Conservation (phyloP, 2,329 filamentous ascomycete species). For the Sphaerulina musiva region DNA sequence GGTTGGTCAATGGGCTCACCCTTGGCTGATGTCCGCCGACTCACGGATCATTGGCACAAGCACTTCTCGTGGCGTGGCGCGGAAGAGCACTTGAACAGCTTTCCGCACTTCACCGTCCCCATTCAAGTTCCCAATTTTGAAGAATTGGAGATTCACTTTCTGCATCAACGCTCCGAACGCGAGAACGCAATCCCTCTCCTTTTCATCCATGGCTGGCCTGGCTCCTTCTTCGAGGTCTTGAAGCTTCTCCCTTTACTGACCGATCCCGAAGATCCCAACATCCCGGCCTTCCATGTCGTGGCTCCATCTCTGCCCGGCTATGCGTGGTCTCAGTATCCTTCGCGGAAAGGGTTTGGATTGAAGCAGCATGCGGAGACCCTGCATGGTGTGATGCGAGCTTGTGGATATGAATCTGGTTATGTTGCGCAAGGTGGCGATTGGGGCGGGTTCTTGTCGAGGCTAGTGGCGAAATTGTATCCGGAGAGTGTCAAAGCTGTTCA, state of each 20-base stretch:
- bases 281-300: conserved; percentile 42
- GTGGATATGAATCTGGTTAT: conserved; percentile 56
- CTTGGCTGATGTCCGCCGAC: conserved; percentile 51
- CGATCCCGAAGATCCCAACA: conserved; percentile 24
- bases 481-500: conserved; percentile 51
- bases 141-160: conserved; percentile 56
- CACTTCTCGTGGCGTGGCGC: conserved; percentile 50
- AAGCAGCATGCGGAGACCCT: conserved; percentile 30
- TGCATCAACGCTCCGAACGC: conserved; percentile 51
- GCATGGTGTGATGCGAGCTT: conserved; percentile 61
- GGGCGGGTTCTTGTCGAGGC: conserved; percentile 59
- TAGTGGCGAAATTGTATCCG: conserved; percentile 53
- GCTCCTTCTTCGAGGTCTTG: conserved; percentile 59
- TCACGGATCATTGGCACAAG: conserved; percentile 51
- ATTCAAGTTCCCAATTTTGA: conserved; percentile 37
- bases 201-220: conserved; percentile 64
- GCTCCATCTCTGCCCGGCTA: conserved; percentile 43
- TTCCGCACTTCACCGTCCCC: conserved; percentile 45
- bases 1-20: conserved; percentile 54
- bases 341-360: conserved; percentile 22
- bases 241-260: conserved; percentile 52
- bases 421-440: conserved; percentile 60
- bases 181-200: conserved; percentile 56
- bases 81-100: conserved; percentile 41
- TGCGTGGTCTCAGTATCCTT: conserved; percentile 37